phyloP scores from a whole-genome alignment of 345 rosid genomes.

The Arabidopsis arenosa region DNA sequence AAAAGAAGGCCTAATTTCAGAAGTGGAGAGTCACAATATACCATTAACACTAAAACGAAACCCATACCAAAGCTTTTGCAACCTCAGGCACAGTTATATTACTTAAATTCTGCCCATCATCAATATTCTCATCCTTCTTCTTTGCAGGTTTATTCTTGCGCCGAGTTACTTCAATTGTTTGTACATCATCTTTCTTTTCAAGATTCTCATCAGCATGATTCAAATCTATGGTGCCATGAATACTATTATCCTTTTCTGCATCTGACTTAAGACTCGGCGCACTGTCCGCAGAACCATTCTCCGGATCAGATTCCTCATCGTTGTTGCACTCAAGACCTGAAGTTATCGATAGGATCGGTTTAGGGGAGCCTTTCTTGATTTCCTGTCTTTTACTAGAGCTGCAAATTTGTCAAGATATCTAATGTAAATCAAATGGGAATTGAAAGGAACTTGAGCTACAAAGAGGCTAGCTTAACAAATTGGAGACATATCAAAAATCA shows the following conservation, averaged over 20 bases:
- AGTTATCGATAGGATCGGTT: conserved; percentile 44
- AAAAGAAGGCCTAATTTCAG: not conserved
- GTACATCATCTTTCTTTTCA: conserved; percentile 36
- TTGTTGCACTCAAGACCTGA: conserved; percentile 46
- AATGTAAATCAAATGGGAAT: not conserved
- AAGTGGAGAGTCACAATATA: not conserved
- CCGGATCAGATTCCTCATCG: conserved; percentile 55
- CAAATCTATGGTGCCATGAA: conserved; percentile 34
- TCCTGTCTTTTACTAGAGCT: conserved; percentile 61
- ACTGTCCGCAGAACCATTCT: conserved; percentile 37
- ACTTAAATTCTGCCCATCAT: conserved; percentile 38
- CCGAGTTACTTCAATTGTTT: conserved; percentile 23
- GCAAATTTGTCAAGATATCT: conserved; percentile 8
- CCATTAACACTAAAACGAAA: not conserved
- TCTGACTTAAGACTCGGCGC: conserved; percentile 38
- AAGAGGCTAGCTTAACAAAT: conserved; percentile 9
- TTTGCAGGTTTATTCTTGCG: conserved; percentile 13
- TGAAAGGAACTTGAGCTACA: not conserved
- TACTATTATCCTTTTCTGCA: conserved; percentile 15
- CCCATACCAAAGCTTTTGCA: conserved; percentile 58
- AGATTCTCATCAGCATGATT: conserved; percentile 39
- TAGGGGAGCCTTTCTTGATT: conserved; percentile 59
- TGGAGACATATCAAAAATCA: not conserved
- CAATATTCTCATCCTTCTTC: conserved; percentile 31
- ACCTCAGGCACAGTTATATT: conserved; percentile 49